These are phyloP conservation scores for Clathrus columnatus DNA, from an alignment of 768 basidiomycete species.

Conservation along the genomic window DNA sequence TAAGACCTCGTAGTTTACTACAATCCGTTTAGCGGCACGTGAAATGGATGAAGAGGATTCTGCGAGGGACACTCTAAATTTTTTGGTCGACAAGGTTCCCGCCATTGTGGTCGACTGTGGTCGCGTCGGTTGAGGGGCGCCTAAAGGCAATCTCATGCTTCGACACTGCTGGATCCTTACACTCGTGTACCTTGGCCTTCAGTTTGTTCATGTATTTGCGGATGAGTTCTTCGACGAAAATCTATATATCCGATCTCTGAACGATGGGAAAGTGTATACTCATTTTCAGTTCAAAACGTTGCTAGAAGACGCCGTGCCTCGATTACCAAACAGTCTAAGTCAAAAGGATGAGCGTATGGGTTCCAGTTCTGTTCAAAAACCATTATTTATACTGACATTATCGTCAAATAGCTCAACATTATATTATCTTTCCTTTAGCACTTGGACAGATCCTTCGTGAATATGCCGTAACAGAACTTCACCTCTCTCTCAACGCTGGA, in stretches of 20 bases:
- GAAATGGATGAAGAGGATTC: conserved; percentile 20
- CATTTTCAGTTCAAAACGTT: conserved; percentile 73
- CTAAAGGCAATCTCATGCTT: background rate
- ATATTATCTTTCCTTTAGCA: conserved; percentile 76
- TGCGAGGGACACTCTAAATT: conserved; percentile 21
- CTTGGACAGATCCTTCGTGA: conserved; percentile 81
- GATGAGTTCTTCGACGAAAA: conserved; percentile 38
- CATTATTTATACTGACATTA: background rate
- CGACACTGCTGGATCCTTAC: background rate
- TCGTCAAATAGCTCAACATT: conserved; percentile 65
- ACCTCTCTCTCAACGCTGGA: conserved; percentile 84
- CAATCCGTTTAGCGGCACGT: conserved; percentile 54
- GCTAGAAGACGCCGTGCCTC: conserved; percentile 42
- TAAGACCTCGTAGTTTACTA: conserved; percentile 52
- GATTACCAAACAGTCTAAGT: conserved; percentile 43
- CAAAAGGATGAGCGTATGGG: conserved; percentile 39
- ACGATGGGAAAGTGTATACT: conserved; percentile 75
- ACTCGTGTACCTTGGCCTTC: background rate
- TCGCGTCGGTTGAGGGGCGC: background rate
- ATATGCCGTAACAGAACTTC: conserved; percentile 80
- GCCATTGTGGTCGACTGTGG: background rate
- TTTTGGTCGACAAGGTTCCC: conserved; percentile 9
- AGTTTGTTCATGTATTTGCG: background rate
- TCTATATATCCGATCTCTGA: conserved; percentile 49
- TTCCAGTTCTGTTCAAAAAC: conserved; percentile 11